Conservation (phyloP, 2,329 filamentous ascomycete genomes). For the Aspergillus brasiliensis region DNA sequence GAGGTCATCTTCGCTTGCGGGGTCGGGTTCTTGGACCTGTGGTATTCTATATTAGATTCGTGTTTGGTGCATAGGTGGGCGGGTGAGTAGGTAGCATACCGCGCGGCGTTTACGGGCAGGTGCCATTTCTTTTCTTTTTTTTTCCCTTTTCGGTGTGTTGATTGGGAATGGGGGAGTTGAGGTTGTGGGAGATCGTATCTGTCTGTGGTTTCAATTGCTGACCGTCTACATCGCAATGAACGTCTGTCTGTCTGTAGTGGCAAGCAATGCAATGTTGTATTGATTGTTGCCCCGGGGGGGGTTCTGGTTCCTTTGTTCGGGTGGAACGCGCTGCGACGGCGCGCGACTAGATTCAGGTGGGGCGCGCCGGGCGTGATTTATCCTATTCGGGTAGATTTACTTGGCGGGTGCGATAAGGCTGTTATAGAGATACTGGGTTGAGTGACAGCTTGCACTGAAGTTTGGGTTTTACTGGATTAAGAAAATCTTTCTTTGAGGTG, state of each 20-base stretch:
- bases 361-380: constrained; percentile 20
- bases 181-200: too few species aligned
- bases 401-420: background rate
- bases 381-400: constrained; percentile 16
- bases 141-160: background rate
- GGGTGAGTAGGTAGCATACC: constrained; percentile 20
- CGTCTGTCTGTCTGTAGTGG: background rate
- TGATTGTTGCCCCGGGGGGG: background rate
- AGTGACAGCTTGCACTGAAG: too few species aligned
- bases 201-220: too few species aligned
- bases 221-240: background rate
- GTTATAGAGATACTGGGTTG: too few species aligned
- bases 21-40: constrained; percentile 12
- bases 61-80: background rate
- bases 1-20: constrained; percentile 11
- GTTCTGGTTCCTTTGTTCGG: background rate
- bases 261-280: background rate
- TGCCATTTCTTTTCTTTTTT: constrained; percentile 24
- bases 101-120: constrained; percentile 33
- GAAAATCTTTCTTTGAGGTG: too few species aligned
- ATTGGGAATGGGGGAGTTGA: too few species aligned
- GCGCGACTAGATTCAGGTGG: background rate
- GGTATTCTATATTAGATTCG: background rate
- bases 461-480: too few species aligned
- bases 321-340: constrained; percentile 22